phyloP scores from a whole-genome alignment of 352 stramenopile genomes.

The Elongisporangium undulatum region DNA sequence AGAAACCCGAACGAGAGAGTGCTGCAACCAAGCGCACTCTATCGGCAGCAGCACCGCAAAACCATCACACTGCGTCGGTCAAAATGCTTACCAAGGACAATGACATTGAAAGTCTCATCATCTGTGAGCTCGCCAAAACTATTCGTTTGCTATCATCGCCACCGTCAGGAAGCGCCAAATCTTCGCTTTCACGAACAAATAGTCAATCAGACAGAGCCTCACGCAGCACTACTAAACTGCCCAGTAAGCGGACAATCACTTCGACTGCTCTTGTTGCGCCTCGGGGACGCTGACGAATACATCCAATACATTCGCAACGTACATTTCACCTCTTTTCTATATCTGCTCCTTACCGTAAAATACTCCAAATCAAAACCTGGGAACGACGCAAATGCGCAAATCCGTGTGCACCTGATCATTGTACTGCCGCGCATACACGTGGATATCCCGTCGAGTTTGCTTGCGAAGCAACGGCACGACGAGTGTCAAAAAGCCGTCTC shows the following conservation, averaged over 20 bases:
- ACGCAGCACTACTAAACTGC: neutral
- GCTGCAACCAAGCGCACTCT: neutral
- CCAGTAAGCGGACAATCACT: neutral
- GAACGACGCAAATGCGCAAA: constrained; percentile 56
- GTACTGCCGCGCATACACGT: constrained; percentile 55
- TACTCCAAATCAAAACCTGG: constrained; percentile 4
- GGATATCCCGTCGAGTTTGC: constrained; percentile 57
- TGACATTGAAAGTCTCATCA: neutral
- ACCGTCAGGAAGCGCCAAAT: neutral
- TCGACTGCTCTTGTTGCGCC: neutral
- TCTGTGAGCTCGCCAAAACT: neutral
- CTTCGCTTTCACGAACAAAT: neutral
- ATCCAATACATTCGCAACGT: neutral
- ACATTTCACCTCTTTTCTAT: neutral
- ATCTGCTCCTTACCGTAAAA: neutral
- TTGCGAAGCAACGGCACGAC: constrained; percentile 74
- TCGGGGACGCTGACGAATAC: neutral
- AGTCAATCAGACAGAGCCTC: neutral
- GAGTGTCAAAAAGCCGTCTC: constrained; percentile 72
- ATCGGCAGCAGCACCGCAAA: neutral
- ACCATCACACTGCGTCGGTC: neutral
- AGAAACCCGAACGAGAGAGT: neutral
- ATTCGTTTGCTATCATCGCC: neutral
- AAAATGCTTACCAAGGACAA: neutral
- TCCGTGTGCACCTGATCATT: constrained; percentile 61